Base-by-base conservation (phyloP, 306 rosid species). In the Begonia loranthoides region DNA sequence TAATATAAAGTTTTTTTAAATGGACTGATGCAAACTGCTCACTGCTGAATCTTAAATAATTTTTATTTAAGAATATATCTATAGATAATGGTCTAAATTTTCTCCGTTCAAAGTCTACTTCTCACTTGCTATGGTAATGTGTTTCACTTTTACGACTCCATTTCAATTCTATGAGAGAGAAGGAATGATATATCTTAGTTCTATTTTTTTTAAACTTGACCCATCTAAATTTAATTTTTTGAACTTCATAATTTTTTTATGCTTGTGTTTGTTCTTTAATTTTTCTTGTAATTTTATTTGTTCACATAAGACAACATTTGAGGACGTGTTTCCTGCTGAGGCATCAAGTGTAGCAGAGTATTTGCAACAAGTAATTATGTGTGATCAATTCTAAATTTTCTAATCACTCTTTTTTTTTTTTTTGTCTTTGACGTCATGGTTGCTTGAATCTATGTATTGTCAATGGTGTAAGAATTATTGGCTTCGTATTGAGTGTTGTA, bases 311-410 rank as follows among this genome's bases (percentile, higher is more conserved):
- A 86, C 99, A 66, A 86, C 99, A 58, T 86, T 82, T 72, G 99
- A 90, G 73, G 99, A 90, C 67, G 95, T 82, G 60, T 90, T 90
- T 70, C 99, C 95, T 49, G 95, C 87, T 3, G 99, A 90, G 70
- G 95, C 99, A 50, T 82, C 95, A 46, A 90, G 82, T 19, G 82
- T 90, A n/a, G 95, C 86, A 72, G 99, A 90, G 62, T 90, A 90
- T 71, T 77, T 86, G 72, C 95, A 90, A 78, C 95, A 90, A 94
- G 99, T 90, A 76, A 51, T 57, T 65, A 7, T 71, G 52, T 54
- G 64, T 57, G 62, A 34, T 56, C 19, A 17, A 38, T 41, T 65
- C 12, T 43, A 43, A n/a, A 43, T 11, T 14, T 62, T 17, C 41
- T 11, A 12, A 12, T 43, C 13, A 4, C 47, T 43, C n/a, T n/a